These are phyloP conservation scores for Sideroxylon spinosum DNA, from an alignment of 179 eudicot species.

Conservation along the genomic window DNA sequence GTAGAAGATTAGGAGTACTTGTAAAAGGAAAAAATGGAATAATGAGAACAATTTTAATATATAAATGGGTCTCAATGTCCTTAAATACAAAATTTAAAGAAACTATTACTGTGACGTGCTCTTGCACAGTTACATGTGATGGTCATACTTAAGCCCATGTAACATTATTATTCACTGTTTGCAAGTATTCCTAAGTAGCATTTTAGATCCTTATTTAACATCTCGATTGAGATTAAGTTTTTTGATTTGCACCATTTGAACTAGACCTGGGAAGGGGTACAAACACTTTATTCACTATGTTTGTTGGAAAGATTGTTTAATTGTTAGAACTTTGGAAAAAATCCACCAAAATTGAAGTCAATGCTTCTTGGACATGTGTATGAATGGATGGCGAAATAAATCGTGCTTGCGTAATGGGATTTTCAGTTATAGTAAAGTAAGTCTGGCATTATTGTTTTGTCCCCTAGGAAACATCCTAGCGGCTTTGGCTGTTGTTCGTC, in stretches of 20 bases:
- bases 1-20: too few relatives aligned
- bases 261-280: background rate
- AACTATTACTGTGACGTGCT: too few relatives aligned
- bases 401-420: too few relatives aligned
- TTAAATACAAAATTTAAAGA: background rate
- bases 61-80: background rate
- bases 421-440: too few relatives aligned
- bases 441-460: too few relatives aligned
- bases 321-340: too few relatives aligned
- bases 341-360: background rate
- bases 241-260: slow-evolving; percentile 9
- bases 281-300: background rate
- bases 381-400: background rate
- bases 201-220: background rate
- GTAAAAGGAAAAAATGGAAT: too few relatives aligned
- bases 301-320: background rate
- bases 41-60: too few relatives aligned
- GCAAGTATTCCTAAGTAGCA: background rate
- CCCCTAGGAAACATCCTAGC: too few relatives aligned
- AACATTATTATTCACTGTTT: background rate
- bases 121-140: background rate
- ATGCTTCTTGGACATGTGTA: background rate
- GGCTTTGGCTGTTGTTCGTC: too few relatives aligned
- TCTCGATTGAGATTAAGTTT: background rate
- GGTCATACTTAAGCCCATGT: background rate